These are phyloP conservation scores for Roridomyces roridus DNA, from an alignment of 768 basidiomycete species.

Conservation along the genomic window DNA sequence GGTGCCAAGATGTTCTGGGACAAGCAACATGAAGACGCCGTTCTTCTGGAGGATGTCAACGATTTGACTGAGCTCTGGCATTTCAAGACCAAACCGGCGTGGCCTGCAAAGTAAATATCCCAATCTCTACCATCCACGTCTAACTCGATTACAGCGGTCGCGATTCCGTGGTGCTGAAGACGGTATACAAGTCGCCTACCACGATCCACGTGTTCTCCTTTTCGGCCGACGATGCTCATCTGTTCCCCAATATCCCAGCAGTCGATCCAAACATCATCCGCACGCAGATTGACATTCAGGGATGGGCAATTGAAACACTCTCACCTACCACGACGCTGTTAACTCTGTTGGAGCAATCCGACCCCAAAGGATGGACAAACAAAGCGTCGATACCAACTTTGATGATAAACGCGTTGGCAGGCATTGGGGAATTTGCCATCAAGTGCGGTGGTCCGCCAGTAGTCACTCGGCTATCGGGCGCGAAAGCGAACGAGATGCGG, in stretches of 20 bases:
- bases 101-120: conserved; percentile 80
- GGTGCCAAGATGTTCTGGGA: conserved; percentile 89
- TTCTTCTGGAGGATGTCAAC: conserved; percentile 86
- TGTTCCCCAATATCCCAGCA: conserved; percentile 78
- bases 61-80: conserved; percentile 94
- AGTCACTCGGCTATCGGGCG: conserved; percentile 83
- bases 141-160: conserved; percentile 65
- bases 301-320: conserved; percentile 95
- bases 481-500: conserved; percentile 71
- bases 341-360: conserved; percentile 94
- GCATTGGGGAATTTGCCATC: conserved; percentile 95
- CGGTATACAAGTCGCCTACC: conserved; percentile 95
- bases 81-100: conserved; percentile 87
- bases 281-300: conserved; percentile 97
- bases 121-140: conserved; percentile 10
- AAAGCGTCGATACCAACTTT: conserved; percentile 94
- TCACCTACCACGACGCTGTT: conserved; percentile 95
- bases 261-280: conserved; percentile 83
- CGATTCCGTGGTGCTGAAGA: conserved; percentile 89
- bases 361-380: conserved; percentile 96
- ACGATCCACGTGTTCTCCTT: conserved; percentile 96
- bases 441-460: conserved; percentile 94
- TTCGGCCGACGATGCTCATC: conserved; percentile 86
- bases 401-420: conserved; percentile 88
- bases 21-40: conserved; percentile 86